Evolutionary conservation across 768 basidiomycete species (phyloP).

Genomic region (Panellus pusillus): DNA sequence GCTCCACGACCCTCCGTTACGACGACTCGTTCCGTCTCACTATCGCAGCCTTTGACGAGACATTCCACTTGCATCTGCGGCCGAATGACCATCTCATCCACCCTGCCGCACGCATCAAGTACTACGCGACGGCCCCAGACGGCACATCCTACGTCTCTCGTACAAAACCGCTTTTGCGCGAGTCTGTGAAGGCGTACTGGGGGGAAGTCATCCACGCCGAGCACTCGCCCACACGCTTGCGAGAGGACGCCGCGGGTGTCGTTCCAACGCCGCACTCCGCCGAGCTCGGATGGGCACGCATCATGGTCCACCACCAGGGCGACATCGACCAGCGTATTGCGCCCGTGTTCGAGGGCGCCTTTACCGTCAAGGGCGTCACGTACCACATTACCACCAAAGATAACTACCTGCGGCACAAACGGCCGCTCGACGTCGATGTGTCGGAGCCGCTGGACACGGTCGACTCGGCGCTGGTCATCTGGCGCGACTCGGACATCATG

Average conservation of each 20-base stretch:
- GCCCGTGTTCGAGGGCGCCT: constrained; percentile 75
- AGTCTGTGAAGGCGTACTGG: constrained; percentile 66
- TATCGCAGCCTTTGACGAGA: constrained; percentile 63
- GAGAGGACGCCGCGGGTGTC: constrained; percentile 62
- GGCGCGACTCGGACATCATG: constrained; percentile 72
- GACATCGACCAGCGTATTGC: constrained; percentile 45
- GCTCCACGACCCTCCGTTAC: constrained; percentile 55
- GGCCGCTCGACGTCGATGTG: constrained; percentile 54
- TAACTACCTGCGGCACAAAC: constrained; percentile 66
- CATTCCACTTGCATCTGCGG: constrained; percentile 69
- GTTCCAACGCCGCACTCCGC: constrained; percentile 42
- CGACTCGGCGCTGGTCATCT: constrained; percentile 66
- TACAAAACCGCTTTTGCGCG: constrained; percentile 61
- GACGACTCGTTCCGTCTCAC: constrained; percentile 72
- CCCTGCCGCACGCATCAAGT: constrained; percentile 71
- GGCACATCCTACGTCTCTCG: constrained; percentile 51
- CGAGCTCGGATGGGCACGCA: constrained; percentile 74
- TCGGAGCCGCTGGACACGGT: constrained; percentile 37
- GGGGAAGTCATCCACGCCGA: constrained; percentile 72
- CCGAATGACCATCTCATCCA: constrained; percentile 81
- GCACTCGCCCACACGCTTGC: constrained; percentile 53
- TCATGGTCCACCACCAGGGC: constrained; percentile 69
- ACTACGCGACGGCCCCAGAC: constrained; percentile 52
- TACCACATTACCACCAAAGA: constrained; percentile 73
- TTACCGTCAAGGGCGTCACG: constrained; percentile 63